Base-by-base conservation (phyloP, 805 yeast genomes). In the Jamesozyma lodderae region DNA sequence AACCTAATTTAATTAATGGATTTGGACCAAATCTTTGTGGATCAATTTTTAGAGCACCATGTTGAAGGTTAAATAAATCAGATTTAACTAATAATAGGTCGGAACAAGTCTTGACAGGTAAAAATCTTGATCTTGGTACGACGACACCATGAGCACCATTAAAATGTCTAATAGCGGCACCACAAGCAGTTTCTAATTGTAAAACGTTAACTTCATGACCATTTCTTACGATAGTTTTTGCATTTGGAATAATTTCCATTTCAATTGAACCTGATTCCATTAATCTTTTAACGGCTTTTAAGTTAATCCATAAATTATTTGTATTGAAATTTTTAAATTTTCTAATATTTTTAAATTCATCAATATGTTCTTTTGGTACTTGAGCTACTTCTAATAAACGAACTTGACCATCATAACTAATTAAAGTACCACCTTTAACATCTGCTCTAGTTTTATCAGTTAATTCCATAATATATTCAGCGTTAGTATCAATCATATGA, bases 371-470 rank as follows among this genome's bases (percentile, higher is more conserved):
- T 66, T 88, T 88, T 62, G 97, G 97, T 46, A 90, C 98, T 71
- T 90, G 98, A 10, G 59, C 59, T 53, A 92, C 90, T 67, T 92
- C 97, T 55, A 92, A 75, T 59, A 92, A 75, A 66, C 96, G 79
- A 43, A 92, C 95, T 59, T 81, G 79, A 46, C 96, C 97, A 51
- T 86, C 90, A 65, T 92, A 92, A 66, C 86, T 86, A 63, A 92
- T 88, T 64, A 92, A 76, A 49, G 97, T 92, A 71, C 97, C 98
- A 71, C 98, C 98, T 69, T 92, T 92, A 58, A 92, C 98, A 64
- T 92, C 98, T 25, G 98, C 98, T 66, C 97, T 81, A 36, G 98
- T 92, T 72, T 92, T 92, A 68, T 90, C 95, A 38, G 98, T 92
- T 63, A 92, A 77, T 69, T 92, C 98, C 98, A 92, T 92, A 51